These are phyloP conservation scores for Emergomyces pasteurianus DNA, from an alignment of 2,329 filamentous ascomycete genomes.

Conservation along the genomic window DNA sequence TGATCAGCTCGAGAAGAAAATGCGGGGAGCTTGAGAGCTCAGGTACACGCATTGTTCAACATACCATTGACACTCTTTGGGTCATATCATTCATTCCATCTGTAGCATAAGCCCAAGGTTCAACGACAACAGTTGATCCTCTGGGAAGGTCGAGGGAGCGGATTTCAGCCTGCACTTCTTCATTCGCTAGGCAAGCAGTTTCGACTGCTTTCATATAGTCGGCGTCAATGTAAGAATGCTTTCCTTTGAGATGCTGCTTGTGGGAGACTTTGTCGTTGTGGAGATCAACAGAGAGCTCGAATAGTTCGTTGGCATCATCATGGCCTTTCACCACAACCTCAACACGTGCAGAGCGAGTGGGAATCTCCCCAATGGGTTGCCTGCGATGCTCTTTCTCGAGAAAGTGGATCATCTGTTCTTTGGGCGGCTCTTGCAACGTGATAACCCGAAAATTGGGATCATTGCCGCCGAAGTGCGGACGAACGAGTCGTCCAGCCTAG, in stretches of 20 bases:
- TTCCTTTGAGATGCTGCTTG: conserved; percentile 27
- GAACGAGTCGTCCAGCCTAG: not conserved
- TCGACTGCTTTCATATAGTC: conserved; percentile 40
- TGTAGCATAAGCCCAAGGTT: conserved; percentile 46
- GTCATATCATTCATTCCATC: conserved; percentile 42
- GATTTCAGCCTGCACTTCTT: conserved; percentile 35
- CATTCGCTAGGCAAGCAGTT: conserved; percentile 35
- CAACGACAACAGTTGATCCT: conserved; percentile 36
- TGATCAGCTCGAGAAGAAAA: conserved; percentile 6
- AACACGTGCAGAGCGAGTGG: conserved; percentile 15
- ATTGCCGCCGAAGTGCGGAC: not conserved
- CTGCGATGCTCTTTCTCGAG: conserved; percentile 30
- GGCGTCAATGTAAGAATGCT: conserved; percentile 39
- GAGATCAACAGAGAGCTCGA: conserved; percentile 19
- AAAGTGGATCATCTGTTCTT: conserved; percentile 36
- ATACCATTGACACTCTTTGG: conserved; percentile 6
- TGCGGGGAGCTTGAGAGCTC: not conserved
- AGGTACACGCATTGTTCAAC: not conserved
- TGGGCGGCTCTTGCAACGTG: conserved; percentile 40
- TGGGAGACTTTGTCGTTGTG: conserved; percentile 10
- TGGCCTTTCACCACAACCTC: conserved; percentile 30
- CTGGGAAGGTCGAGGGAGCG: conserved; percentile 32
- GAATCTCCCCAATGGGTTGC: conserved; percentile 12
- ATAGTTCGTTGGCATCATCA: not conserved
- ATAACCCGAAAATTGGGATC: conserved; percentile 35